Conservation (phyloP, 768 basidiomycete species). For the Leccinum barrowsii region DNA sequence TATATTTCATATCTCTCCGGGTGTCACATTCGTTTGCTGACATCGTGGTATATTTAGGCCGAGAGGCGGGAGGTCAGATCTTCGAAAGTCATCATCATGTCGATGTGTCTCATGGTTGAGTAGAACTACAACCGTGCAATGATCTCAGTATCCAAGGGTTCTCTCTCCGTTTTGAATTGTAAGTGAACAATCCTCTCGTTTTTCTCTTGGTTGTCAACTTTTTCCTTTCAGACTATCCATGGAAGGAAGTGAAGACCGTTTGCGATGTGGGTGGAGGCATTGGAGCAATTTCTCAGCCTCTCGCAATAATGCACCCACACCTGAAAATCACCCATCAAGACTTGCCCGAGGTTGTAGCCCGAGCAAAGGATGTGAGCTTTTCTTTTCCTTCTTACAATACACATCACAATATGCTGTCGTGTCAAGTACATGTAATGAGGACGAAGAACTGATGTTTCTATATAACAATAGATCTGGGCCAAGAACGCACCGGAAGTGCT, state of each 20-base stretch:
- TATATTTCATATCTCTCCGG: too few species aligned
- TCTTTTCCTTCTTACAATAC: neutral
- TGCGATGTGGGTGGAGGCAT: neutral
- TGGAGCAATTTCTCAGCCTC: neutral
- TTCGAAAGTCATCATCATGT: neutral
- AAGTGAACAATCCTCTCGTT: neutral
- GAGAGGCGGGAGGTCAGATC: constrained; percentile 14
- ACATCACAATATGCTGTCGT: neutral
- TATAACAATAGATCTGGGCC: neutral
- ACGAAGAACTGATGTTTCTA: neutral
- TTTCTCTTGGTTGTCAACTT: neutral
- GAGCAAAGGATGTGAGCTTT: neutral
- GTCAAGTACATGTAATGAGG: neutral
- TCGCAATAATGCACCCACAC: neutral
- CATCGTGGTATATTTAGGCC: constrained; percentile 2
- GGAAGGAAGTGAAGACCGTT: neutral
- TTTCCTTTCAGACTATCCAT: neutral
- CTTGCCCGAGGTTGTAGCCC: neutral
- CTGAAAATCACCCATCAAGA: neutral
- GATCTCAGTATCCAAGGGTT: constrained; percentile 19
- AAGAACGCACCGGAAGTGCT: neutral
- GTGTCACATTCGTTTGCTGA: neutral
- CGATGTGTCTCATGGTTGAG: neutral
- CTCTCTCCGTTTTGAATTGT: constrained; percentile 4
- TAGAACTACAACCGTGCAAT: constrained; percentile 25